phyloP scores from a whole-genome alignment of 106 monocot species.

The Chionographis japonica region DNA sequence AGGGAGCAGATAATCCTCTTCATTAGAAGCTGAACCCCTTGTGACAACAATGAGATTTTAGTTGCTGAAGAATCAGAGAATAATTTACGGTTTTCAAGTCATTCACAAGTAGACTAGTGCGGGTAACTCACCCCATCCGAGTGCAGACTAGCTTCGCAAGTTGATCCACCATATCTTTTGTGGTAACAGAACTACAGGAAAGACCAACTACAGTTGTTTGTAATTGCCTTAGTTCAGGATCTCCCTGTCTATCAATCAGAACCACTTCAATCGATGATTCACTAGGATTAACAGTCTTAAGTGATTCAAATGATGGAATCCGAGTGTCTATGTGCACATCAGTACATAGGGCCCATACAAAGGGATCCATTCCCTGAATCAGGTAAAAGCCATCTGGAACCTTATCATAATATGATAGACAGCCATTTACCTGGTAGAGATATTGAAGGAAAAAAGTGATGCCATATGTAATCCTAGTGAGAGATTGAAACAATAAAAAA shows the following conservation, averaged over 20 bases:
- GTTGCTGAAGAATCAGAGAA: not conserved
- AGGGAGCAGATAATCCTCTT: conserved; percentile 50
- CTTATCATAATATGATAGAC: conserved; percentile 73
- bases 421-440: conserved; percentile 69
- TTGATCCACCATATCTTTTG: conserved; percentile 70
- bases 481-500: not conserved
- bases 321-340: conserved; percentile 72
- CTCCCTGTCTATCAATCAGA: conserved; percentile 58
- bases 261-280: conserved; percentile 75
- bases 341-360: conserved; percentile 87
- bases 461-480: not conserved
- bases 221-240: conserved; percentile 60
- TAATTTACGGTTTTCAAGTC: not conserved
- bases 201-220: conserved; percentile 40
- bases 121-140: conserved; percentile 66
- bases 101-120: not conserved
- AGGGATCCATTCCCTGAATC: conserved; percentile 94
- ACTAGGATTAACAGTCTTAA: conserved; percentile 45
- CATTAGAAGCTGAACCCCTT: conserved; percentile 72
- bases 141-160: conserved; percentile 80
- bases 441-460: not conserved
- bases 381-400: conserved; percentile 95
- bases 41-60: conserved; percentile 22
- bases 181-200: conserved; percentile 46
- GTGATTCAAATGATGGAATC: conserved; percentile 73